phyloP scores from a whole-genome alignment of 345 rosid species.

The Eutrema yunnanense region DNA sequence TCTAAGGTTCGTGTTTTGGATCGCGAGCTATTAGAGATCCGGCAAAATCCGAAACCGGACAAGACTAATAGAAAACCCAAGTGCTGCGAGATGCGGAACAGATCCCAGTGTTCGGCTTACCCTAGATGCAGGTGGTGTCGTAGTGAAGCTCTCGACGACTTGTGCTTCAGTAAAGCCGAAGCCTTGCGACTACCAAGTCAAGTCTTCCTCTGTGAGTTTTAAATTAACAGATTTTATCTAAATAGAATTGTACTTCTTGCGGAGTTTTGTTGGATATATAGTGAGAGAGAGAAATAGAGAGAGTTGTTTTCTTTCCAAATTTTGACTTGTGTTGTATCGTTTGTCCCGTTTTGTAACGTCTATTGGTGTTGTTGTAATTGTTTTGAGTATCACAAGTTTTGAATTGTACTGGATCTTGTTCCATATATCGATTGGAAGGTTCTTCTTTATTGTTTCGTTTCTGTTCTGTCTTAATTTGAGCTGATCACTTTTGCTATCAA shows the following conservation, averaged over 20 bases:
- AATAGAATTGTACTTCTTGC: neutral
- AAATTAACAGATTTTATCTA: neutral
- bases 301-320: neutral
- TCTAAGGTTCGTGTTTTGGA: conserved; percentile 12
- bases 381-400: neutral
- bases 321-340: conserved; percentile 4
- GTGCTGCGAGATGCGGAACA: conserved; percentile 49
- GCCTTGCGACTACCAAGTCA: conserved; percentile 68
- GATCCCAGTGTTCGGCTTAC: conserved; percentile 52
- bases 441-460: neutral
- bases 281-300: neutral
- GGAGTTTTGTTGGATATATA: neutral
- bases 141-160: conserved; percentile 71
- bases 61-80: conserved; percentile 37
- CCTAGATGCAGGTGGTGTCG: conserved; percentile 74
- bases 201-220: conserved; percentile 58
- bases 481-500: neutral
- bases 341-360: neutral
- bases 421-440: neutral
- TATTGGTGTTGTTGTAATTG: conserved; percentile 3
- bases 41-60: neutral
- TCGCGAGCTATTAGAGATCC: conserved; percentile 41
- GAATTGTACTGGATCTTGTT: conserved; percentile 13
- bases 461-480: neutral
- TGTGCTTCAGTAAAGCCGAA: conserved; percentile 59